phyloP scores from a whole-genome alignment of 495 filamentous ascomycete species.

The Xylaria scruposa region DNA sequence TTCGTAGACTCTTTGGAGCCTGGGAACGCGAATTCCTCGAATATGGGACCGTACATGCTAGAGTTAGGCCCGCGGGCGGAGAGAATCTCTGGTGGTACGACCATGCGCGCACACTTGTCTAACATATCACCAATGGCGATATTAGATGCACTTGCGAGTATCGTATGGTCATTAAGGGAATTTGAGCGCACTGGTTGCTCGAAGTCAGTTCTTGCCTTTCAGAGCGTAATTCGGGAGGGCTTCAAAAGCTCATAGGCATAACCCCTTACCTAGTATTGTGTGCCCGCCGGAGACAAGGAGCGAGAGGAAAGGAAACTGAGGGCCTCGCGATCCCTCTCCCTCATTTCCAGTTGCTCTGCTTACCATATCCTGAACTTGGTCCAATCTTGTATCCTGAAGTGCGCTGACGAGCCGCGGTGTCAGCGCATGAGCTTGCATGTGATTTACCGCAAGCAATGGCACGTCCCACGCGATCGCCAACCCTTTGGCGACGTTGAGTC shows the following conservation, averaged over 20 bases:
- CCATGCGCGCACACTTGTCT: constrained; percentile 80
- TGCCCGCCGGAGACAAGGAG: constrained; percentile 94
- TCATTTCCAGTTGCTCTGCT: neutral
- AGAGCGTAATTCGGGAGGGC: neutral
- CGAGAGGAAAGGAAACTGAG: constrained; percentile 82
- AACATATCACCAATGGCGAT: constrained; percentile 85
- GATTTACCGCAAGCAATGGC: constrained; percentile 84
- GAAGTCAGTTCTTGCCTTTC: neutral
- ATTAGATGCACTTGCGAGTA: constrained; percentile 73
- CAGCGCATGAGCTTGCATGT: constrained; percentile 96
- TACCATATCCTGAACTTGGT: neutral
- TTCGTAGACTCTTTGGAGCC: constrained; percentile 32
- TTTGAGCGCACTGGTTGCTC: constrained; percentile 62
- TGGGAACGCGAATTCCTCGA: constrained; percentile 83
- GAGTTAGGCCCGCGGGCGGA: constrained; percentile 41
- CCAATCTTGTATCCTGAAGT: constrained; percentile 43
- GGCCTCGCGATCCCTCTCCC: neutral
- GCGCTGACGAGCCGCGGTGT: constrained; percentile 82
- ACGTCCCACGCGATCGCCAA: constrained; percentile 82
- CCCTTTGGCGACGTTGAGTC: constrained; percentile 86
- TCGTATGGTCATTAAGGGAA: constrained; percentile 65
- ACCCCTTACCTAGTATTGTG: constrained; percentile 65
- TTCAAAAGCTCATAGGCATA: neutral
- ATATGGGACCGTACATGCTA: constrained; percentile 77
- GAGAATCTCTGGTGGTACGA: constrained; percentile 66